Base-by-base conservation (phyloP, 768 basidiomycete species). In the Trametes cubensis region DNA sequence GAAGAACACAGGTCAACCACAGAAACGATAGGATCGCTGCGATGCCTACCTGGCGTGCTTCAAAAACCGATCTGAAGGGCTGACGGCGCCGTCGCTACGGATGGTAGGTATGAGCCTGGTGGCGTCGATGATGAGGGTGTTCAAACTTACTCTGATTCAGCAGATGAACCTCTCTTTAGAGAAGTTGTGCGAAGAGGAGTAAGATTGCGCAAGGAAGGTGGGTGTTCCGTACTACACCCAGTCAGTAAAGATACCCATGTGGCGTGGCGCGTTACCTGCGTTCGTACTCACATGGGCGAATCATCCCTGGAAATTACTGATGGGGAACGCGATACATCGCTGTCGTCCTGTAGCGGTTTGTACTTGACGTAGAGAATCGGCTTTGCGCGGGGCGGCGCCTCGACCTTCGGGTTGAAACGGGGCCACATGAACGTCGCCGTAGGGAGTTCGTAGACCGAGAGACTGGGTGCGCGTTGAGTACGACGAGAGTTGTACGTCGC, bases 351-450 rank as follows among this genome's bases (percentile, higher is more conserved):
- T 0, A 46, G 4, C 23, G 46, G 58, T 17, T 53, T 54, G 42
- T 65, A 67, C 39, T 55, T 48, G 26, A 67, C 61, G 26, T 49
- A 67, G 21, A 67, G 51, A 17, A 63, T 49, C 0, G 65, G 51
- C 4, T 45, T 34, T 18, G 26, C 45, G 1, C 46, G 40, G 10
- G 39, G 39, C 18, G 47, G 61, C n/a, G 25, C 39, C 3, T 34
- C 38, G 1, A 34, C 48, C 30, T 41, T 57, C 18, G 64, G 62
- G 21, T 55, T 53, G 56, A 61, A 66, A 20, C 63, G 64, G 14
- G 67, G 60, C 67, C 67, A 68, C 48, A 58, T 62, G 57, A 59
- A 68, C 11, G 67, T 66, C 0, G 67, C 67, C 14, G 64, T 65
- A 3, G 64, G 67, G 0, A 56, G 54, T 20, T 65, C 62, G 28